Evolutionary conservation across 2,329 filamentous ascomycete species (phyloP), one percentile per base, ranked within the genome.

Genomic region (Aureobasidium mangrovei): DNA sequence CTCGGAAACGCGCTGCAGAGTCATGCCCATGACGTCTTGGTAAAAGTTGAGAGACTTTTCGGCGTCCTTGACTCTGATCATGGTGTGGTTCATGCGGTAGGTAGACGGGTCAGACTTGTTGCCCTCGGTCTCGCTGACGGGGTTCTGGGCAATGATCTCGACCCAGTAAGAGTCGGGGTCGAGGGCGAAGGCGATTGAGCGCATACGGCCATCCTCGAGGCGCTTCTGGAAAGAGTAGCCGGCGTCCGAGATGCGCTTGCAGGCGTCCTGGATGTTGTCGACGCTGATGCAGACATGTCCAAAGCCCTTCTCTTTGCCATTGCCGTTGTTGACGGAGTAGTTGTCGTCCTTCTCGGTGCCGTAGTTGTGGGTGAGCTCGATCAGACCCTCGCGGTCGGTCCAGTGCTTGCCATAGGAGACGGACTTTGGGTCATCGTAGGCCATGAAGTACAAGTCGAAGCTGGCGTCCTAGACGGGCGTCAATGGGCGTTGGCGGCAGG

Each of bases 221-320:
- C 88, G 94, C 82, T 97, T 97, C 77, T 97, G 89, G 73, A 97
- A 98, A 59, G 80, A 80, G 73, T 95, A 95, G 0, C 91, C 91
- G 5, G 86, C 90, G 66, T 91, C 86, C 69, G 95, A 89, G 57
- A 98, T 79, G 55, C 91, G 81, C 74, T 90, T 76, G 75, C 93
- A 97, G 2, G 91, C 91, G 3, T 86, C 88, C 73, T 95, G 87
- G 59, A 96, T 85, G 57, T 78, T 77, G 63, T 79, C 76, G 10
- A 79, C 76, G 7, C 72, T 73, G 67, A 97, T 84, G 64, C 88
- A 91, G 26, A 90, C 82, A 69, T 97, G 91, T 3, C 90, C 90
- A 66, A 93, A 77, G 74, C 89, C 70, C 75, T 87, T 74, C 2
- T 90, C 91, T 60, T 96, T 91, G n/a, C 77, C 80, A 74, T 98